Conservation (phyloP, 805 yeast genomes). For the Kodamaea nitidulidarum region DNA sequence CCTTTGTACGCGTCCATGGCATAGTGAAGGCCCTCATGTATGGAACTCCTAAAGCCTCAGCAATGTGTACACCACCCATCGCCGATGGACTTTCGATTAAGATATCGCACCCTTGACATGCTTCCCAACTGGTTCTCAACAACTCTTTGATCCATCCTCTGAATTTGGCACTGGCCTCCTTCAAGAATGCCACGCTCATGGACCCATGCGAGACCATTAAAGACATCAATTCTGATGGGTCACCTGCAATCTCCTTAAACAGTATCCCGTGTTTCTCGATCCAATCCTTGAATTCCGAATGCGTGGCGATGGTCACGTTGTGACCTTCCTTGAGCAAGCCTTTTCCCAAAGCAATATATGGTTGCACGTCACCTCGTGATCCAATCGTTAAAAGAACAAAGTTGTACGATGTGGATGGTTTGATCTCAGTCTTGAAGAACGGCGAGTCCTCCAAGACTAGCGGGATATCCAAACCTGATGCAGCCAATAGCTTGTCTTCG, state of each 20-base stretch:
- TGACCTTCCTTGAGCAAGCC: slow-evolving; percentile 82
- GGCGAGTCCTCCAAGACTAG: slow-evolving; percentile 67
- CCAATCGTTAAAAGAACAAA: slow-evolving; percentile 84
- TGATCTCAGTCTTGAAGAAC: slow-evolving; percentile 43
- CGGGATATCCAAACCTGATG: slow-evolving; percentile 63
- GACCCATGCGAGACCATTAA: slow-evolving; percentile 90
- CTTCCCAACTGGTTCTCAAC: slow-evolving; percentile 72
- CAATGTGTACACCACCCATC: slow-evolving; percentile 92
- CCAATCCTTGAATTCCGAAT: slow-evolving; percentile 76
- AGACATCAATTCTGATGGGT: slow-evolving; percentile 88
- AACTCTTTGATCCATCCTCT: slow-evolving; percentile 79
- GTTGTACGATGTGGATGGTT: slow-evolving; percentile 51
- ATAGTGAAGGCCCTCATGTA: slow-evolving; percentile 93
- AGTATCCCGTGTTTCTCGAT: slow-evolving; percentile 60
- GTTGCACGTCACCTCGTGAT: slow-evolving; percentile 95
- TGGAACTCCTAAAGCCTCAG: slow-evolving; percentile 86
- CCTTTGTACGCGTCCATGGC: slow-evolving; percentile 97
- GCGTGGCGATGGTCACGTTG: slow-evolving; percentile 79
- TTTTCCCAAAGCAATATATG: slow-evolving; percentile 84
- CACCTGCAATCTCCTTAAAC: slow-evolving; percentile 80
- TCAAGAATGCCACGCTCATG: slow-evolving; percentile 74
- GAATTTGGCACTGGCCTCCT: slow-evolving; percentile 79
- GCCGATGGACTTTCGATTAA: slow-evolving; percentile 95
- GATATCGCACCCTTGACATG: slow-evolving; percentile 78
- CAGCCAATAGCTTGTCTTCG: slow-evolving; percentile 60